A percentile compares a stretch with the other conserved stretches of the same genome.
These are phyloP conservation scores for Agrocybe praecox DNA, from an alignment of 768 basidiomycete species.

Conservation along the genomic window DNA sequence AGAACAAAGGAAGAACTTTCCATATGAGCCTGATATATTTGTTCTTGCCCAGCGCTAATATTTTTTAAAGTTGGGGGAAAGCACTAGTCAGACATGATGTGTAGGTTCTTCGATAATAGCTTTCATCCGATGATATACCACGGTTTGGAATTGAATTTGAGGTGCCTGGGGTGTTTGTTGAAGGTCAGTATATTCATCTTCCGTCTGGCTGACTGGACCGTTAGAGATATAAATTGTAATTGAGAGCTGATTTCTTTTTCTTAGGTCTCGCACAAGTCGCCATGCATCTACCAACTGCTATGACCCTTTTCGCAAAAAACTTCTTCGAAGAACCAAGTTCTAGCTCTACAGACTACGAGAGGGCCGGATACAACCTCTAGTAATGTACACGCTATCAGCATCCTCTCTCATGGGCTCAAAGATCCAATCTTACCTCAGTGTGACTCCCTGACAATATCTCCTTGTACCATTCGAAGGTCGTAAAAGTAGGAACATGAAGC, in stretches of 20 bases:
- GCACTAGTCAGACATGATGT: slow-evolving; percentile 56
- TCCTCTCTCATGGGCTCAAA: slow-evolving; percentile 52
- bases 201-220: no score
- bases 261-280: slow-evolving; percentile 61
- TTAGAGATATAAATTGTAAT: no score
- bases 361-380: background rate
- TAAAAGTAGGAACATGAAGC: no score
- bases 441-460: slow-evolving; percentile 14
- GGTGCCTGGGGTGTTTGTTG: slow-evolving; percentile 57
- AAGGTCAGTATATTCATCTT: slow-evolving; percentile 48
- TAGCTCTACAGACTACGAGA: no score
- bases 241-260: background rate
- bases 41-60: slow-evolving; percentile 58
- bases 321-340: background rate
- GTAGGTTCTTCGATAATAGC: slow-evolving; percentile 54
- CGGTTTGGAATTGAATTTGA: slow-evolving; percentile 67
- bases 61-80: slow-evolving; percentile 29
- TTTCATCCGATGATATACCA: slow-evolving; percentile 68
- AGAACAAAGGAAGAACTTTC: no score
- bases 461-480: slow-evolving; percentile 28
- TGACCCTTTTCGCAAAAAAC: background rate
- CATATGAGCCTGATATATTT: slow-evolving; percentile 58
- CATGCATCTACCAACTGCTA: slow-evolving; percentile 33
- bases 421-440: slow-evolving; percentile 34
- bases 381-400: slow-evolving; percentile 16